A percentile compares a stretch with the other conserved stretches of the same genome.
Evolutionary conservation across 306 rosid genomes (phyloP).

Genomic region (Senna siamea): DNA sequence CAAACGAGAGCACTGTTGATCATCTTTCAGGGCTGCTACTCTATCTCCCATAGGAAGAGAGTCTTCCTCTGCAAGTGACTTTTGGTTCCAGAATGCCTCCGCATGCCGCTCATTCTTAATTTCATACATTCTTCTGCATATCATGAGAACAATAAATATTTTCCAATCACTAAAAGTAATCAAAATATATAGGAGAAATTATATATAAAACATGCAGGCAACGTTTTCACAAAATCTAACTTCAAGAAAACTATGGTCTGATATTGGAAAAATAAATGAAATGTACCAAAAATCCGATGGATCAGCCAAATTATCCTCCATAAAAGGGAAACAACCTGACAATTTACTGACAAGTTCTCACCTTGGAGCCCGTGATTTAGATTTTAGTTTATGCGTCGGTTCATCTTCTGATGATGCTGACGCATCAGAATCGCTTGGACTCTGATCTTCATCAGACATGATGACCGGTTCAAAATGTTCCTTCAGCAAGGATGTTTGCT

Average conservation of each 20-base stretch:
- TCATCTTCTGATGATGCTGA: conserved; percentile 60
- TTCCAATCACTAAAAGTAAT: background rate
- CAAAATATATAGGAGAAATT: background rate
- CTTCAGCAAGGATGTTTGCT: conserved; percentile 69
- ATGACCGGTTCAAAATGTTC: conserved; percentile 81
- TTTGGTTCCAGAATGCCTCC: conserved; percentile 78
- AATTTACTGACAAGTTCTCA: conserved; percentile 39
- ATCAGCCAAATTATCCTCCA: conserved; percentile 9
- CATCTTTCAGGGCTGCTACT: conserved; percentile 59
- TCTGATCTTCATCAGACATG: conserved; percentile 62
- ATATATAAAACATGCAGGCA: conserved; percentile 26
- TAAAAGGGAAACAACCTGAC: background rate
- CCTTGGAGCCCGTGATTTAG: conserved; percentile 68
- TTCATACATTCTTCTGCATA: conserved; percentile 82
- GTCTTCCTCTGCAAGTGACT: conserved; percentile 78
- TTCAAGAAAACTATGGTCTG: background rate
- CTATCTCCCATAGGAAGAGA: conserved; percentile 84
- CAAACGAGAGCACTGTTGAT: conserved; percentile 42
- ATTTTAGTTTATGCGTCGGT: conserved; percentile 31
- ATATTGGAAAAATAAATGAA: conserved; percentile 8
- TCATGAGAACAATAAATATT: background rate
- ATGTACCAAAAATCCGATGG: conserved; percentile 11
- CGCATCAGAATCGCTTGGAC: conserved; percentile 59
- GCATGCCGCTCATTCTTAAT: conserved; percentile 88
- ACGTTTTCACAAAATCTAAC: background rate